Percentiles rank a stretch among this genome's conserved stretches.
Evolutionary conservation across 2,329 filamentous ascomycete species (phyloP).

Genomic region (Delphinella strobiligena): DNA sequence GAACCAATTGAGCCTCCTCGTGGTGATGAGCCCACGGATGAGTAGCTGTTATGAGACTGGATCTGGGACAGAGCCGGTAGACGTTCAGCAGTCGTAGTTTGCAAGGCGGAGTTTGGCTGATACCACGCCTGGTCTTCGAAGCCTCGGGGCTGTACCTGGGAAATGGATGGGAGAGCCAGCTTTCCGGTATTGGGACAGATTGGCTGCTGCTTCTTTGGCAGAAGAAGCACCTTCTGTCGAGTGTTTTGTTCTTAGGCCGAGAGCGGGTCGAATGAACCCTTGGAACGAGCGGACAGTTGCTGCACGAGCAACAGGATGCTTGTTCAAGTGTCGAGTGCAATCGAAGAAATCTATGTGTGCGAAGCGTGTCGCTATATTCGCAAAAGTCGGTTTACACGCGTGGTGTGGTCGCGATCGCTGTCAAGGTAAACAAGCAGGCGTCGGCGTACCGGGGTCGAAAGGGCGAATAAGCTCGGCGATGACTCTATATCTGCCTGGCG

Average conservation of each 20-base stretch:
- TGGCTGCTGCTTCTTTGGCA: constrained; percentile 6
- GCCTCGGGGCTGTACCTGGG: constrained; percentile 71
- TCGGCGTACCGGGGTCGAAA: too few relatives aligned
- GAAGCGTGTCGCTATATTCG: too few relatives aligned
- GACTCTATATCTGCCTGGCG: neutral
- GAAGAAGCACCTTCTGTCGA: constrained; percentile 9
- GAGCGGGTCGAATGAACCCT: neutral
- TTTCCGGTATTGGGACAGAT: constrained; percentile 54
- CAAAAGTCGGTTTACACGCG: too few relatives aligned
- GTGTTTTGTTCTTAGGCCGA: neutral
- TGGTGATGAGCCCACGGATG: constrained; percentile 61
- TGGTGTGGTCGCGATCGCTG: too few relatives aligned
- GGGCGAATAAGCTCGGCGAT: too few relatives aligned
- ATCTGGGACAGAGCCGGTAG: constrained; percentile 59
- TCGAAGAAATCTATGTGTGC: neutral
- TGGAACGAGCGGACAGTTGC: neutral
- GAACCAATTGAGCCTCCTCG: constrained; percentile 60
- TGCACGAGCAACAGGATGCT: neutral
- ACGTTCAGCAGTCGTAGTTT: constrained; percentile 56
- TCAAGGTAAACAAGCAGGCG: too few relatives aligned
- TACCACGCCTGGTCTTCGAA: constrained; percentile 53
- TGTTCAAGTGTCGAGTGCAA: neutral
- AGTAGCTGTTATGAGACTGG: constrained; percentile 49
- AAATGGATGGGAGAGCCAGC: constrained; percentile 86
- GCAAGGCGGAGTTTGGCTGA: constrained; percentile 25